Evolutionary conservation across 768 basidiomycete species (phyloP).

Genomic region (Phylloporus sp.): DNA sequence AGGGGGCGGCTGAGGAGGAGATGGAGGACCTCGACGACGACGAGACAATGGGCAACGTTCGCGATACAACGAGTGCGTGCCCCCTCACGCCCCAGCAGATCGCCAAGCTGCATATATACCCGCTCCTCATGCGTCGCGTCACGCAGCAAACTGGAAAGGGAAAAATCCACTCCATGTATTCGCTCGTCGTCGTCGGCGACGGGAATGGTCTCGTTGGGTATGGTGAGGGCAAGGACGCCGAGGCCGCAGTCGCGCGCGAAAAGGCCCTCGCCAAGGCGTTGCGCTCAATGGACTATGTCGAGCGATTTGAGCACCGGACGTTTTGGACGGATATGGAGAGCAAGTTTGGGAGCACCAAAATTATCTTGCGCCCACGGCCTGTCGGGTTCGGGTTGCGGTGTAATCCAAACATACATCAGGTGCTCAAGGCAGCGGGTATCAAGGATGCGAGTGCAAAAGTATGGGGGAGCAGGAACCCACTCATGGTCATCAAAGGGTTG

Average conservation of each 20-base stretch:
- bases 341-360: conserved; percentile 80
- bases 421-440: conserved; percentile 92
- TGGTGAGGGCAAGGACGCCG: conserved; percentile 75
- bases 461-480: conserved; percentile 83
- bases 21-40: conserved; percentile 18
- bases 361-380: conserved; percentile 77
- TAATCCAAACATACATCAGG: conserved; percentile 83
- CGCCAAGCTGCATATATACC: conserved; percentile 36
- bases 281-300: conserved; percentile 87
- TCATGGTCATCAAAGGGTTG: conserved; percentile 74
- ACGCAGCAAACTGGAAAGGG: conserved; percentile 94
- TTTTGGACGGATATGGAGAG: conserved; percentile 85
- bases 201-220: conserved; percentile 80
- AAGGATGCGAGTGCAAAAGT: conserved; percentile 95
- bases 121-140: conserved; percentile 52
- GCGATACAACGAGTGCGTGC: conserved; percentile 14
- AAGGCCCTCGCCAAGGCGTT: conserved; percentile 70
- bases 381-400: conserved; percentile 91
- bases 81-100: conserved; percentile 22
- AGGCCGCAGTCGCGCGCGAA: conserved; percentile 46
- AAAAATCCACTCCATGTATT: conserved; percentile 63
- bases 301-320: conserved; percentile 93
- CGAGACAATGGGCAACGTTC: conserved; percentile 13
- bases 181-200: conserved; percentile 74
- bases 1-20: conserved; percentile 12